A percentile compares a stretch with the other conserved stretches of the same genome.
Evolutionary conservation across 2,329 filamentous ascomycete species (phyloP).

Genomic region (Cladobotryum mycophilum): DNA sequence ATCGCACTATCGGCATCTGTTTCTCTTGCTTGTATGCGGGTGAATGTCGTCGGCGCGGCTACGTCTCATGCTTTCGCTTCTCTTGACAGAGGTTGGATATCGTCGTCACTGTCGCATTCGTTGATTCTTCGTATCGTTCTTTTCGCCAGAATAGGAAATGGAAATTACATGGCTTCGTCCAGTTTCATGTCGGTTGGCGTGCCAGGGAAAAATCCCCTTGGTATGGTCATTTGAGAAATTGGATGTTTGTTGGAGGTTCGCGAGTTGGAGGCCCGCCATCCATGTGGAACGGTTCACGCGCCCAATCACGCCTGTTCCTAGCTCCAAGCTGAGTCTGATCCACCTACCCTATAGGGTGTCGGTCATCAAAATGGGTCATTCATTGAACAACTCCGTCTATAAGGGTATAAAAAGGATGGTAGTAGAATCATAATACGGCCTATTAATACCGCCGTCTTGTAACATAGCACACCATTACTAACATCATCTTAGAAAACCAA

Average conservation of each 20-base stretch:
- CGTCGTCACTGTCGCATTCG: conserved; percentile 1
- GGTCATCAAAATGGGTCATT: too few species aligned
- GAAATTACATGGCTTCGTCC: background rate
- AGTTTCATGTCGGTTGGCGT: background rate
- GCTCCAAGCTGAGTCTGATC: background rate
- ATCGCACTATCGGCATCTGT: conserved; percentile 18
- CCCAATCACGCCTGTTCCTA: background rate
- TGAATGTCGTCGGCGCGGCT: background rate
- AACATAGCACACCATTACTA: too few species aligned
- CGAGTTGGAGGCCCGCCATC: too few species aligned
- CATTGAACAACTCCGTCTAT: too few species aligned
- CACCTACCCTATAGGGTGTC: too few species aligned
- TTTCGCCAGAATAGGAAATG: background rate
- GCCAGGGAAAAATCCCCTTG: too few species aligned
- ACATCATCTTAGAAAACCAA: too few species aligned
- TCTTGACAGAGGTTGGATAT: background rate
- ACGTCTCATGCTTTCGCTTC: background rate
- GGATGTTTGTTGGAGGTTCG: too few species aligned
- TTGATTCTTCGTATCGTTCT: background rate
- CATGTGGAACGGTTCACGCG: background rate
- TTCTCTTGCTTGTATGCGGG: background rate
- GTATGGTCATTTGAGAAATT: too few species aligned
- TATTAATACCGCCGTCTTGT: too few species aligned
- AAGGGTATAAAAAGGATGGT: too few species aligned
- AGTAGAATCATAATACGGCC: too few species aligned